Base-by-base conservation (phyloP, 495 filamentous ascomycete species). In the Sordaria brevicollis region DNA sequence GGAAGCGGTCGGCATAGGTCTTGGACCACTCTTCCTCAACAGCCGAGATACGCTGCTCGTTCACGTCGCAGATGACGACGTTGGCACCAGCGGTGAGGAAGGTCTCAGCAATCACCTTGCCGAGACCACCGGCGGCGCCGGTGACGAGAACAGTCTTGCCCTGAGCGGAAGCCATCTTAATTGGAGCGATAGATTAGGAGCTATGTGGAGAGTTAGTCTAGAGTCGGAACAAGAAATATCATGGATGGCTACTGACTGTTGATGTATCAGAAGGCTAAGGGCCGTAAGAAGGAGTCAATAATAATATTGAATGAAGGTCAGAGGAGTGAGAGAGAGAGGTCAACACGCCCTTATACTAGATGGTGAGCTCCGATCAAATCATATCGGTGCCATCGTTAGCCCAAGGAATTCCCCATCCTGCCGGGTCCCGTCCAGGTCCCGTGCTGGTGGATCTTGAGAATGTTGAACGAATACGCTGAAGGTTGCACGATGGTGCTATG, bases 1-100 rank as follows among this genome's bases (percentile, higher is more conserved):
- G 67, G 65, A 82, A 78, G 57, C 69, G 74, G 69, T 67, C 76
- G 39, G 68, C 54, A 11, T 76, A 76, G 21, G 74, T 41, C 36
- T 70, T 71, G 13, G 67, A 36, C 70, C 77, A 77, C 57, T 82
- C 79, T 21, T 69, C 69, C 29, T 74, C 70, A 38, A 76, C 74
- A 11, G 70, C 68, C 17, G 72, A 72, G 37, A 85, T 75, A 7
- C 83, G 81, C n/a, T 77, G 71, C 10, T 75, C 67, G 77, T 85
- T 81, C 68, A 85, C 73, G 68, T 85, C 83, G 76, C 81, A 82
- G 66, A 83, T 71, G 65, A 77, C 77, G 10, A 84, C 81, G 67
- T 81, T 80, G 66, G 81, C 81, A 13, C 82, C 81, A 2, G 77
- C 78, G 1, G 73, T 72, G 35, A 83, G 78, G 71, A 80, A 81